Base-by-base conservation (phyloP, 2,329 filamentous ascomycete genomes). In the Penicillium frequentans region DNA sequence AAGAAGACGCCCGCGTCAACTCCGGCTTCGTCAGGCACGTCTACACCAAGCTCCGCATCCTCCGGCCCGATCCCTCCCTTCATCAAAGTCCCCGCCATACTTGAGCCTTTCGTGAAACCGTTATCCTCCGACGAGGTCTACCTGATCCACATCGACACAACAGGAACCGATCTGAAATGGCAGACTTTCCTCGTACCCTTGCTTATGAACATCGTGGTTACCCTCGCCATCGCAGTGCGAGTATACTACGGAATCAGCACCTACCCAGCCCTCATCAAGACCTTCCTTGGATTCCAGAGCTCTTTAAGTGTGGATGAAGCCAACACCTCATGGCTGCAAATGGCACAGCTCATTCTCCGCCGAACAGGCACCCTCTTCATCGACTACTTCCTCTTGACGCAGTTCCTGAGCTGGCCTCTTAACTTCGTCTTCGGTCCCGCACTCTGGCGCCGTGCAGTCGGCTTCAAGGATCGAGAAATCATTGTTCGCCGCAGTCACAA, bases 111-210 rank as follows among this genome's bases (percentile, higher is more conserved):
- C 71, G 81, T 90, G 68, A 77, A 83, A 35, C 82, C 80, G 44
- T 86, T 96, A 58, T 83, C 86, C 57, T 80, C 83, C 55, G 77
- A 83, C 55, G 86, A 90, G 73, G 83, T 96, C 71, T 96, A 97
- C 82, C 84, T 97, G 68, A 82, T 89, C 29, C 92, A 96, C 78
- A 80, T 96, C 74, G 93, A 97, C 80, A 78, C 76, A 58, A 86
- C 89, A 60, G 86, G 87, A 0, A 75, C 77, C 21, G 80, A 82
- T 27, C 86, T 93, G 76, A 97, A 97, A 77, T 85, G 85, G 71
- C 89, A 90, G 68, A 89, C 96, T 67, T 97, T 96, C 75, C 68
- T 86, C 48, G 86, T 96, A 1, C 91, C 93, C 16, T 81, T 91
- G 19, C 73, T 86, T 19, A 86, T 96, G 76, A 97, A 97, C 74